phyloP scores from a whole-genome alignment of 257 asterid genomes.

The Hygrophila difformis region DNA sequence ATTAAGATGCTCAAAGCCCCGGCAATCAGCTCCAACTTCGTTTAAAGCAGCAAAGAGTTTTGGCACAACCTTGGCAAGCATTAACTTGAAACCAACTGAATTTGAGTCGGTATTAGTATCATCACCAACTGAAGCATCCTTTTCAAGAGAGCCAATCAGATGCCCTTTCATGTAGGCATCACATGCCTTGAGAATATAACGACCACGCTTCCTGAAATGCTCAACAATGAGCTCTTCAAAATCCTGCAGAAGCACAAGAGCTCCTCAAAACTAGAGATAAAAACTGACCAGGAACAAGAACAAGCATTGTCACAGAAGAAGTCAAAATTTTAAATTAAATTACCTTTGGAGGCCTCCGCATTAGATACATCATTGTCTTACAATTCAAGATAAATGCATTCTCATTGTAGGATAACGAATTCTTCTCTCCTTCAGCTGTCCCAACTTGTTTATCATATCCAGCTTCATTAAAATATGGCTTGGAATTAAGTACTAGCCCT shows the following conservation, averaged over 20 bases:
- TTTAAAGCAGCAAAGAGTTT: slow-evolving; percentile 52
- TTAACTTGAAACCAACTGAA: slow-evolving; percentile 90
- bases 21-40: slow-evolving; percentile 70
- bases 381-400: slow-evolving; percentile 87
- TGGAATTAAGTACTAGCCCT: slow-evolving; percentile 86
- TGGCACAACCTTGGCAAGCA: slow-evolving; percentile 79
- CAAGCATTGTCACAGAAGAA: neutral
- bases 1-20: slow-evolving; percentile 54
- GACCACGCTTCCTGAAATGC: slow-evolving; percentile 81
- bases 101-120: slow-evolving; percentile 39
- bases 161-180: slow-evolving; percentile 91
- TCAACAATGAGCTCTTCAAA: slow-evolving; percentile 66
- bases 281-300: neutral
- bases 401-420: slow-evolving; percentile 93
- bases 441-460: slow-evolving; percentile 98
- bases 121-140: slow-evolving; percentile 43
- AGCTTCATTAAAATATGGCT: slow-evolving; percentile 96
- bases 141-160: slow-evolving; percentile 73
- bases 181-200: slow-evolving; percentile 82
- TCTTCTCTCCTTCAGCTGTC: slow-evolving; percentile 98
- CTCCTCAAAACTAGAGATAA: too few relatives aligned
- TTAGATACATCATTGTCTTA: slow-evolving; percentile 88
- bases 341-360: slow-evolving; percentile 95
- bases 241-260: slow-evolving; percentile 29
- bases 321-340: slow-evolving; percentile 11